Evolutionary conservation across 352 stramenopile genomes (phyloP), one percentile per base, ranked within the genome.

Genomic region (Globisporangium cystogenes): DNA sequence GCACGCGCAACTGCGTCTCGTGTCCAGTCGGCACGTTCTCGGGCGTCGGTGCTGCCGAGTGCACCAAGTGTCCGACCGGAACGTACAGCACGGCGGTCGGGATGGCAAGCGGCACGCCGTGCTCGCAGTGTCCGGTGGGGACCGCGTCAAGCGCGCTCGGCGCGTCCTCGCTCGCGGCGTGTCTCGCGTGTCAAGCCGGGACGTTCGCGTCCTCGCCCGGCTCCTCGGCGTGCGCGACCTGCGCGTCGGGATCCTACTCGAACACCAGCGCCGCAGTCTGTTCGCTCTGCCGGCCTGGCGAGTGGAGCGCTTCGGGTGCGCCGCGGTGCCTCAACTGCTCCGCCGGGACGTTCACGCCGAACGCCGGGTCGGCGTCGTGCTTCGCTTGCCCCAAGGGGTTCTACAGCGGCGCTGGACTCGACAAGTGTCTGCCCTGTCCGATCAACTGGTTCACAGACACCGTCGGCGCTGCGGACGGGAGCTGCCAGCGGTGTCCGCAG

Each of bases 301-400:
- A 75, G 42, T 88, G 67, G 59, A 90, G 76, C 37, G 33, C 48
- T 1, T 31, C 18, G 21, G 65, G 64, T 14, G 63, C 72, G 24
- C 49, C 65, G 0, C 43, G 42, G 10, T 91, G 80, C 48, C 53
- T 36, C 7, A 56, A 60, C 48, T 91, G 77, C 33, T 40, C 60
- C 1, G 60, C 67, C 11, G 81, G 81, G 0, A 70, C 70, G 27
- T 89, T 78, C 27, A 72, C 62, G 0, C 70, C 81, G 21, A 64
- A 47, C 31, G 68, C 46, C 5, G 71, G 75, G 2, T 76, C 70
- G 10, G 53, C 57, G 0, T 40, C 55, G 0, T 91, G 81, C 31
- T 78, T 73, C 24, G 55, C 67, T 20, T 91, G 81, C 39, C 76
- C 77, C 0, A 54, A 60, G 48, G 81, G 81, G 6, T 86, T 82